Evolutionary conservation across 805 yeast genomes (phyloP).

Genomic region (Candida manassasensis): DNA sequence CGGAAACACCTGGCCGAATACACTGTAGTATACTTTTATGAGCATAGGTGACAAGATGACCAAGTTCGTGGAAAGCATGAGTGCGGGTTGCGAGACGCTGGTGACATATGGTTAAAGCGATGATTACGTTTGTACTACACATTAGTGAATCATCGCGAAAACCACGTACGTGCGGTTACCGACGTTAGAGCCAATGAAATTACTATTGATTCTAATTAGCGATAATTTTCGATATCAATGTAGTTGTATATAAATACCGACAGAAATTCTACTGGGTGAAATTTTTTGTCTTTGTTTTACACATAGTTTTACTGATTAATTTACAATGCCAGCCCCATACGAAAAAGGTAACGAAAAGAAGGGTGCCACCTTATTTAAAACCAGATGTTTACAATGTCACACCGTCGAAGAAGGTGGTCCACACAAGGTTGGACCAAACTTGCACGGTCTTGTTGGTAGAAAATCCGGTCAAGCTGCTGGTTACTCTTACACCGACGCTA

Average conservation of each 20-base stretch:
- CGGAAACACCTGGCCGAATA: too few species aligned
- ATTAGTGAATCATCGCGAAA: too few species aligned
- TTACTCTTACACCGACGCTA: slow-evolving; percentile 96
- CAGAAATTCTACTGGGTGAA: too few species aligned
- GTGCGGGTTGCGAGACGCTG: too few species aligned
- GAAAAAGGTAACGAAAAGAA: slow-evolving; percentile 52
- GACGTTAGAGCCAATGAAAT: neutral
- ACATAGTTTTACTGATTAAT: too few species aligned
- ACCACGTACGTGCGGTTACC: neutral
- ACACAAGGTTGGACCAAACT: slow-evolving; percentile 98
- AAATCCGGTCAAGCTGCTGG: slow-evolving; percentile 88
- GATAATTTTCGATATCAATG: neutral
- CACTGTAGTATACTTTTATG: too few species aligned
- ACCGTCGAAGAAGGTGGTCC: slow-evolving; percentile 95
- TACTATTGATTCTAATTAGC: neutral
- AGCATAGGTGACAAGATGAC: too few species aligned
- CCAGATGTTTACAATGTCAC: slow-evolving; percentile 99
- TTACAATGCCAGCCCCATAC: slow-evolving; percentile 40
- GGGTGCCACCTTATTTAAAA: slow-evolving; percentile 98
- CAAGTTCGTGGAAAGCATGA: too few species aligned
- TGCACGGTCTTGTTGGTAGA: slow-evolving; percentile 93
- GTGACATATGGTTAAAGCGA: too few species aligned
- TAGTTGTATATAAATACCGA: neutral
- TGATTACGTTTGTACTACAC: too few species aligned
- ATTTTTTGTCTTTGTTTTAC: too few species aligned